phyloP scores from a whole-genome alignment of 2,329 filamentous ascomycete genomes.

The Chalara sp. region DNA sequence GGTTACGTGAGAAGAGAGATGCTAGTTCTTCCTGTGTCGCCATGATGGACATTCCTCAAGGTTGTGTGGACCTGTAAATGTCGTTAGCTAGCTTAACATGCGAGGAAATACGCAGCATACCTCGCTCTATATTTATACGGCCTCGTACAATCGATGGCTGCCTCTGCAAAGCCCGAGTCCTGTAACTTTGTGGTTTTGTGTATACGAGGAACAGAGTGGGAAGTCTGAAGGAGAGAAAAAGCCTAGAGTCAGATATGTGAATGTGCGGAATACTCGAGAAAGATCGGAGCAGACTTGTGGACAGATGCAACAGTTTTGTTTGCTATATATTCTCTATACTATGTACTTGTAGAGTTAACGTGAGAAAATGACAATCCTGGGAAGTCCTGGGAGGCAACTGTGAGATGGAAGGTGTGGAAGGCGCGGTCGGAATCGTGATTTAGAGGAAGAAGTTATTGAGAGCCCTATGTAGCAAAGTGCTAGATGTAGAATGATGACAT shows the following conservation, averaged over 20 bases:
- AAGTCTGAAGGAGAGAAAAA: too few species aligned
- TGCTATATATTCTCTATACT: slow-evolving; percentile 45
- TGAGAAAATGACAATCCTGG: slow-evolving; percentile 17
- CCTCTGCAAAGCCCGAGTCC: too few species aligned
- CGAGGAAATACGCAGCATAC: slow-evolving; percentile 19
- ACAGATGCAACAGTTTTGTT: slow-evolving; percentile 22
- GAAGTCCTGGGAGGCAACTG: slow-evolving; percentile 9
- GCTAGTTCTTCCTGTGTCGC: slow-evolving; percentile 76
- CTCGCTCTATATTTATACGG: slow-evolving; percentile 21
- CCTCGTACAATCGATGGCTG: too few species aligned
- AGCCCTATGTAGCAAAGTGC: too few species aligned
- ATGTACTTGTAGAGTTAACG: slow-evolving; percentile 31
- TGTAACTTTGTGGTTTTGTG: too few species aligned
- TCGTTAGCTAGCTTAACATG: slow-evolving; percentile 15
- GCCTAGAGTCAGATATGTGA: not conserved
- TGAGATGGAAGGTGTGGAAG: not conserved
- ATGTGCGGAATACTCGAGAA: not conserved
- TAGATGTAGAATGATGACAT: too few species aligned
- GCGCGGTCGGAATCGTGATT: too few species aligned
- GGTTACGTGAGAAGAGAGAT: slow-evolving; percentile 69
- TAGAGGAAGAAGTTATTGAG: too few species aligned
- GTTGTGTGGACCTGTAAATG: not conserved
- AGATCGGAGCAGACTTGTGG: slow-evolving; percentile 22
- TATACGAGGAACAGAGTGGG: too few species aligned
- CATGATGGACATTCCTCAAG: slow-evolving; percentile 40